Conservation (phyloP, 768 basidiomycete genomes). For the Lactifluus subvellereus region DNA sequence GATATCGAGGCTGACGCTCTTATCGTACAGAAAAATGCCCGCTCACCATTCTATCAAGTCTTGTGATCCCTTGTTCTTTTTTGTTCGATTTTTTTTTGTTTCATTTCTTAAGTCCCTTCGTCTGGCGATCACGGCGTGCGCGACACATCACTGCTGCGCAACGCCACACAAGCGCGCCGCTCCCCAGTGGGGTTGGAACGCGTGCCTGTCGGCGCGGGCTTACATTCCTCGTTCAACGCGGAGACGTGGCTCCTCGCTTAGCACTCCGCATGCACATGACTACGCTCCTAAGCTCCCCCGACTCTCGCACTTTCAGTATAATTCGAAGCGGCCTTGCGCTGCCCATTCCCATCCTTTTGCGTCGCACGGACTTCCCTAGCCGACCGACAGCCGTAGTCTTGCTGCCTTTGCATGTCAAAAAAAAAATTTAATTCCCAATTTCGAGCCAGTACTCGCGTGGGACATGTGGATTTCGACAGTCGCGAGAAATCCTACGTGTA, state of each 20-base stretch:
- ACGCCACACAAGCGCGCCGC: background rate
- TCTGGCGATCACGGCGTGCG: background rate
- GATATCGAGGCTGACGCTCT: background rate
- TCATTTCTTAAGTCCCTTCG: background rate
- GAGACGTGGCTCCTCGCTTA: too few species aligned
- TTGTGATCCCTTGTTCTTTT: background rate
- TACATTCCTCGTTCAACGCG: too few species aligned
- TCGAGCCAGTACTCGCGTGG: background rate
- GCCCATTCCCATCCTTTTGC: background rate
- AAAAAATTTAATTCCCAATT: background rate
- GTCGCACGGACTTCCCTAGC: constrained; percentile 10
- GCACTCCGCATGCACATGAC: background rate
- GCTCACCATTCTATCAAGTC: background rate
- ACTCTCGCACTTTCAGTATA: constrained; percentile 8
- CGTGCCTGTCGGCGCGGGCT: background rate
- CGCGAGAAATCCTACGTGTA: background rate
- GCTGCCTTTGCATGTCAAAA: background rate
- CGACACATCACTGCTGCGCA: background rate
- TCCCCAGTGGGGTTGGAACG: background rate
- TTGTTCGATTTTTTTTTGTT: background rate
- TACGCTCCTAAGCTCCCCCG: background rate
- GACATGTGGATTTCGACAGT: background rate
- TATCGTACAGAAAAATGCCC: background rate
- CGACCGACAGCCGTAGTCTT: background rate
- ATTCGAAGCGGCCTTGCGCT: background rate